Evolutionary conservation across 768 basidiomycete species (phyloP).

Genomic region (Mycena haematopus): DNA sequence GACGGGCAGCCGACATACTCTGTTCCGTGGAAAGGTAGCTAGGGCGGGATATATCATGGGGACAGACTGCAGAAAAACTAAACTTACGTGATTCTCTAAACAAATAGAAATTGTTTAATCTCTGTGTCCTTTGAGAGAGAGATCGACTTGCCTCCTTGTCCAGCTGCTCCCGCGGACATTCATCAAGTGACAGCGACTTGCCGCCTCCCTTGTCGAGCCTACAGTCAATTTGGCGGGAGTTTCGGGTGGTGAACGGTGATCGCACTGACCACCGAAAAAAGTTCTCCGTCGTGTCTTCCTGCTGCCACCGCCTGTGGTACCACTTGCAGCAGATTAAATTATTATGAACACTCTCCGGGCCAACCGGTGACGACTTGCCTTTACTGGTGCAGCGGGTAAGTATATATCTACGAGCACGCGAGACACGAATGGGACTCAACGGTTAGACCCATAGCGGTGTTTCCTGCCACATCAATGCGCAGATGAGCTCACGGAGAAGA

Average conservation of each 20-base stretch:
- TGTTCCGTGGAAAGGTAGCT: conserved; percentile 68
- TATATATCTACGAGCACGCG: background rate
- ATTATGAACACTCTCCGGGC: background rate
- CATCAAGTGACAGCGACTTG: conserved; percentile 58
- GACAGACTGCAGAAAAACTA: background rate
- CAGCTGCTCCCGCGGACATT: conserved; percentile 63
- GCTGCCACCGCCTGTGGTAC: conserved; percentile 66
- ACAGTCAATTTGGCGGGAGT: background rate
- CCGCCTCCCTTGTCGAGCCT: conserved; percentile 72
- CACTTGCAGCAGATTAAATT: conserved; percentile 47
- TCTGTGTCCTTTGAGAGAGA: background rate
- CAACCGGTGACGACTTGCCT: conserved; percentile 45
- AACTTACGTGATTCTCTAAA: conserved; percentile 52
- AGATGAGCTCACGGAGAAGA: background rate
- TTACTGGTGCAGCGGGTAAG: conserved; percentile 30
- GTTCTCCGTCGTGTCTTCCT: conserved; percentile 65
- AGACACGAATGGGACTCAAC: conserved; percentile 43
- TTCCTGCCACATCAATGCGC: conserved; percentile 42
- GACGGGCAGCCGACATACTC: conserved; percentile 37
- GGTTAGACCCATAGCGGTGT: conserved; percentile 68
- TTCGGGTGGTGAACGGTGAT: background rate
- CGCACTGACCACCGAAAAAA: conserved; percentile 63
- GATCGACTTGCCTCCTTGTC: conserved; percentile 59
- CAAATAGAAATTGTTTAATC: background rate
- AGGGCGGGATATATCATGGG: background rate